Evolutionary conservation across 169 alveolate species (phyloP), one percentile per base, ranked within the genome.

Genomic region (Plasmodium relictum): DNA sequence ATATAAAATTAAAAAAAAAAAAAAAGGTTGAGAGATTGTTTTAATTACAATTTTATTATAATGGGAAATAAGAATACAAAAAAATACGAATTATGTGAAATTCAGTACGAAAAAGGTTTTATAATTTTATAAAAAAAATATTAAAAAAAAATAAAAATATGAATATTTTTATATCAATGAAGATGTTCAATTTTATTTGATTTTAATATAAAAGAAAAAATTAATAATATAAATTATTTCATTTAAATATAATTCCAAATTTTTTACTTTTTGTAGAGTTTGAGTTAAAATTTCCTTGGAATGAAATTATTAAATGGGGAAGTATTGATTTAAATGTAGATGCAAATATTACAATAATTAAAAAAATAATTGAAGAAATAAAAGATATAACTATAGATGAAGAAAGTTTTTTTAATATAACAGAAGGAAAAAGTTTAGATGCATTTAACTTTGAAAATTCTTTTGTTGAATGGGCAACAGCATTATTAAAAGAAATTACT

Each of bases 31-130:
- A 8, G 62, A 42, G 22, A 48, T 70, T 9, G 65, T 76, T 59
- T 20, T 39, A 8, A 44, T 45, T 14, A 56, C 68, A 16, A 76
- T 14, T 68, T 16, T 45, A 45, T 68, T 66, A 76, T 45, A 54
- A 76, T 76, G 89, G 89, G 89, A 56, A 76, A 76, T 22, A 76
- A 76, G 50, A 58, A 52, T 2, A 22, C 68, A 22, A 76, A 76
- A 31, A 76, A 76, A 37, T 76, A 76, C 44, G 89, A 76, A 24
- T 50, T 76, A 76, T 76, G 89, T 63, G 89, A 76, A 76, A 48
- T 76, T 61, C 89, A 76, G 37, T 76, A 63, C 39, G 89, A 76
- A 54, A 50, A 76, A 62, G 74, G 74, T 63, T 22, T 22, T 8
- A 22, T 22, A 61, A 16, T 9, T 61, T 61, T 61, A 20, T 8